Percentiles rank a stretch among this genome's conserved stretches.
These are phyloP conservation scores for Salvia splendens DNA, from an alignment of 257 asterid genomes.

Conservation along the genomic window DNA sequence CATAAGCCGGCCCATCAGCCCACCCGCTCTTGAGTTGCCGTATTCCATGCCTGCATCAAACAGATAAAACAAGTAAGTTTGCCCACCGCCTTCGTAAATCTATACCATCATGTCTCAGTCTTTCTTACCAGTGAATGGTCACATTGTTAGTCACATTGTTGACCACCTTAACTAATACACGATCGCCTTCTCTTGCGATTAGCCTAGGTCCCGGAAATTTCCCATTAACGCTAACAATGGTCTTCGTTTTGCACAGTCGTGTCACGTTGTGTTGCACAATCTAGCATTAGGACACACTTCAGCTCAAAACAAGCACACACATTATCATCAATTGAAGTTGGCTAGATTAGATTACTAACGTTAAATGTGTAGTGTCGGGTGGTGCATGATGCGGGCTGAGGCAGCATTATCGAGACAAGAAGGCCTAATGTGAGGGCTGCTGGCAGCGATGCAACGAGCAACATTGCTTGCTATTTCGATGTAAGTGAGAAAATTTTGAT, in stretches of 20 bases:
- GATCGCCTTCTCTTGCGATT: conserved; percentile 67
- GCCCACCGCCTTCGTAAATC: background rate
- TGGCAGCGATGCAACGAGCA: conserved; percentile 12
- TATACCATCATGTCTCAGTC: background rate
- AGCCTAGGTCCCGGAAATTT: conserved; percentile 64
- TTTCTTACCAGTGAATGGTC: conserved; percentile 62
- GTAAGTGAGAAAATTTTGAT: conserved; percentile 9
- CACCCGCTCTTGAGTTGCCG: conserved; percentile 64
- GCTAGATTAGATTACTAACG: conserved; percentile 31
- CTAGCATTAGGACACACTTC: conserved; percentile 32
- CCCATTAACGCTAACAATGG: conserved; percentile 58
- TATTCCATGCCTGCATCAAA: conserved; percentile 59
- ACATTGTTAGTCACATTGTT: conserved; percentile 56
- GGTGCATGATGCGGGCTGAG: conserved; percentile 42
- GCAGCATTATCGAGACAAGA: conserved; percentile 37
- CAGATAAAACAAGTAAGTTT: conserved; percentile 1
- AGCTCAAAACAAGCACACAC: background rate
- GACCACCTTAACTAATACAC: conserved; percentile 54
- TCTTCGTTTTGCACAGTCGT: conserved; percentile 60
- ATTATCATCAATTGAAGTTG: background rate
- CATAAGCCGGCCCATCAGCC: conserved; percentile 73
- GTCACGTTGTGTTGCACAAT: conserved; percentile 60
- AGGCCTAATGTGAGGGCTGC: conserved; percentile 34
- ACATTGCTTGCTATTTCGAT: conserved; percentile 20
- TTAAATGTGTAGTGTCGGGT: conserved; percentile 65